Evolutionary conservation across 768 basidiomycete genomes (phyloP).

Genomic region (Exidia glandulosa): DNA sequence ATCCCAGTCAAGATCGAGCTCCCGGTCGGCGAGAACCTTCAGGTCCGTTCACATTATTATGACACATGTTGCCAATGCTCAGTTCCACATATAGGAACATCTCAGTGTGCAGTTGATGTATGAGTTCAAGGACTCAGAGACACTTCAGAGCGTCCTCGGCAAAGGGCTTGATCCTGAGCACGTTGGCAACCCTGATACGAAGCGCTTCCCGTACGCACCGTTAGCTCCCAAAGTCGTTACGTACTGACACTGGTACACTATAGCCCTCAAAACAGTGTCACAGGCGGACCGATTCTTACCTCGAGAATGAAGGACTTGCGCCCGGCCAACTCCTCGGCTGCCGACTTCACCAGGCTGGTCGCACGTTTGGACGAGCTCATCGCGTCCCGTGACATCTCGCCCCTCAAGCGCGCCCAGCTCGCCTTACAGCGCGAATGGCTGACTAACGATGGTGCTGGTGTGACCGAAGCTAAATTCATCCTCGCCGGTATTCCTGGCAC

Average conservation of each 20-base stretch:
- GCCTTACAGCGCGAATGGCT: constrained; percentile 4
- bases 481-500: background rate
- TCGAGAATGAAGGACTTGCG: background rate
- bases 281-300: background rate
- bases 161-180: too few relatives aligned
- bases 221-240: too few relatives aligned
- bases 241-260: too few relatives aligned
- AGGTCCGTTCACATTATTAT: constrained; percentile 17
- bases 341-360: background rate
- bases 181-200: too few relatives aligned
- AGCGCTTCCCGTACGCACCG: too few relatives aligned
- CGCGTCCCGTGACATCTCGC: background rate
- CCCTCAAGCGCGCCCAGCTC: constrained; percentile 2
- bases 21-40: constrained; percentile 31
- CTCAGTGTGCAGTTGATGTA: background rate
- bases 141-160: too few relatives aligned
- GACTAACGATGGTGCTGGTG: background rate
- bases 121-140: too few relatives aligned
- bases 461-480: constrained; percentile 3
- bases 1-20: constrained; percentile 25
- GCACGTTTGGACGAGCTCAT: background rate
- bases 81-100: background rate
- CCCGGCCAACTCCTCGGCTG: too few relatives aligned
- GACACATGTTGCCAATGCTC: too few relatives aligned
- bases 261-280: background rate